Conservation (phyloP, 352 stramenopile genomes). For the Achlya hypogyna region DNA sequence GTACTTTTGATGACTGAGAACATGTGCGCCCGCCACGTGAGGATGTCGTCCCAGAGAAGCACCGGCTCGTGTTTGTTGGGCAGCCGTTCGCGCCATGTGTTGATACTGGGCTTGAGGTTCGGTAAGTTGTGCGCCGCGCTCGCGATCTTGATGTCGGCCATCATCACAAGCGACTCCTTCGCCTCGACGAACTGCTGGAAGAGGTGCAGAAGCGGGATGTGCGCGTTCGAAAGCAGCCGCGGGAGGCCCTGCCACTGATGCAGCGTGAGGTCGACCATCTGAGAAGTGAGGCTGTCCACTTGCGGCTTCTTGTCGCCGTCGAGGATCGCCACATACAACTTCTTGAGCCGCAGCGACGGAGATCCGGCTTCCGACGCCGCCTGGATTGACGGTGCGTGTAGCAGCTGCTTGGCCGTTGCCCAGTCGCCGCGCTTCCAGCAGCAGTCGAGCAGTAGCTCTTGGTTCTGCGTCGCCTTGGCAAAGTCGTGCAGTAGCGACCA, state of each 20-base stretch:
- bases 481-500: constrained; percentile 91
- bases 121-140: constrained; percentile 74
- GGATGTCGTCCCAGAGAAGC: constrained; percentile 88
- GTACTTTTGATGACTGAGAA: constrained; percentile 86
- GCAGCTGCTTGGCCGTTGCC: constrained; percentile 70
- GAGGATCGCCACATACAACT: constrained; percentile 83
- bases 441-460: constrained; percentile 87
- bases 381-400: constrained; percentile 27
- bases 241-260: constrained; percentile 86
- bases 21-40: constrained; percentile 91
- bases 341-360: constrained; percentile 66
- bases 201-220: constrained; percentile 78
- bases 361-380: constrained; percentile 49
- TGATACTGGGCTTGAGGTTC: constrained; percentile 87
- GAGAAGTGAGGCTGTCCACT: constrained; percentile 53
- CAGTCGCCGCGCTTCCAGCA: constrained; percentile 89
- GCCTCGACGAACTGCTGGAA: constrained; percentile 91
- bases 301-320: constrained; percentile 65
- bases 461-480: constrained; percentile 85
- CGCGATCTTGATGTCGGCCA: constrained; percentile 78
- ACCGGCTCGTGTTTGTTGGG: constrained; percentile 92
- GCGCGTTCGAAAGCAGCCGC: constrained; percentile 57
- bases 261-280: constrained; percentile 74
- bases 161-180: constrained; percentile 88
- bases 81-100: constrained; percentile 88